Conservation (phyloP, 1,284 basidiomycete species). For the Cronartium ribicola region DNA sequence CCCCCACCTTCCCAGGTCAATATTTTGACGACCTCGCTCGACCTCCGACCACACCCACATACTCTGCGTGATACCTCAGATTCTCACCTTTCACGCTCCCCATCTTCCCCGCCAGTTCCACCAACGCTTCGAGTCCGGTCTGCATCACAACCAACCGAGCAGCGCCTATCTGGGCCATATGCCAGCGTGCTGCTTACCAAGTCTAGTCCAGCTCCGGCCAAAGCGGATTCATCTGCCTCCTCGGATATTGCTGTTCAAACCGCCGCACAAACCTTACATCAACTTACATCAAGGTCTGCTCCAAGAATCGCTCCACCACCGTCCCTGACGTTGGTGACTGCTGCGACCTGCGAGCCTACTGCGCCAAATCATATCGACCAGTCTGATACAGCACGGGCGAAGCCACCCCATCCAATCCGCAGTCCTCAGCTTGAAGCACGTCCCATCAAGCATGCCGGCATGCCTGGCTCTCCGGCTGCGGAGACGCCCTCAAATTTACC, state of each 20-base stretch:
- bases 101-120: not conserved
- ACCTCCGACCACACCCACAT: not conserved
- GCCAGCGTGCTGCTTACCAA: not conserved
- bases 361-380: too few species aligned
- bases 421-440: not conserved
- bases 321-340: too few species aligned
- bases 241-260: not conserved
- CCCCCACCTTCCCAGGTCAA: constrained; percentile 16
- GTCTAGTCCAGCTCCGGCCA: not conserved
- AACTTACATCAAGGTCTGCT: not conserved
- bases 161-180: not conserved
- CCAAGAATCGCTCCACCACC: too few species aligned
- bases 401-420: not conserved
- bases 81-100: constrained; percentile 1
- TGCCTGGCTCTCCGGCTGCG: not conserved
- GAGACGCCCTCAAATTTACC: not conserved
- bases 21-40: not conserved
- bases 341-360: too few species aligned
- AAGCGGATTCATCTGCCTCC: not conserved
- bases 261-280: not conserved
- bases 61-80: not conserved
- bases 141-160: not conserved
- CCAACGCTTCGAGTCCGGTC: not conserved
- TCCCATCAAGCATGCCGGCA: not conserved
- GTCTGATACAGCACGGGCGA: too few species aligned